Conservation (phyloP, 2,329 filamentous ascomycete genomes). For the Chrysoporthe austroafricana region DNA sequence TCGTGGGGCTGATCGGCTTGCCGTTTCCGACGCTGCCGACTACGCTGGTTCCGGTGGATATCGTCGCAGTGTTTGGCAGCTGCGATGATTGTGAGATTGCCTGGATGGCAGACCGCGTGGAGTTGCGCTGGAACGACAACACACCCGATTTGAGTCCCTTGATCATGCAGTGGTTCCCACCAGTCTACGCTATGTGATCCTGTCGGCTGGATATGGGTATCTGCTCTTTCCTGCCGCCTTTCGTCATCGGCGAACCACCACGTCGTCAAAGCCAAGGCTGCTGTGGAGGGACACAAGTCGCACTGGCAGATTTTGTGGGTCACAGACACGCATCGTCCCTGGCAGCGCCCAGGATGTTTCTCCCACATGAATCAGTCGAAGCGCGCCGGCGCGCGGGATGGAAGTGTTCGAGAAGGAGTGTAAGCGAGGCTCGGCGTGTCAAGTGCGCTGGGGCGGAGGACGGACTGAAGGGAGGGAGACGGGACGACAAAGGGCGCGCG, state of each 20-base stretch:
- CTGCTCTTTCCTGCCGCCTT: neutral
- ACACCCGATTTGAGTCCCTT: neutral
- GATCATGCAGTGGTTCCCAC: neutral
- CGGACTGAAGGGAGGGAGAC: too few species aligned
- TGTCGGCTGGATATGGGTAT: neutral
- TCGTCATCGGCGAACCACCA: neutral
- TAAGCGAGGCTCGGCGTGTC: neutral
- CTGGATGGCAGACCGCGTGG: neutral
- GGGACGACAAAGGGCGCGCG: neutral
- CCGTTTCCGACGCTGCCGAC: neutral
- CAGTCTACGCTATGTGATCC: neutral
- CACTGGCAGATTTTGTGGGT: slow-evolving; percentile 14
- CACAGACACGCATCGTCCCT: slow-evolving; percentile 6
- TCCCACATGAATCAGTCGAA: neutral
- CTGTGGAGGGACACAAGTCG: neutral
- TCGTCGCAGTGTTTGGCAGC: neutral
- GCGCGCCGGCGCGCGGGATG: neutral
- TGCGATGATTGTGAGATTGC: neutral
- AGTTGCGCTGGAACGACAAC: neutral
- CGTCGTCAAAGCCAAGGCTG: neutral
- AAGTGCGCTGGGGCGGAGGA: too few species aligned
- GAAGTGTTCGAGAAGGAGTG: neutral
- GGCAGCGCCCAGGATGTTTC: slow-evolving; percentile 5
- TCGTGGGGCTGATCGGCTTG: neutral
- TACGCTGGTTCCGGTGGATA: neutral